Evolutionary conservation across 192 early-diverging fungal species (phyloP).

Genomic region (Phlyctochytrium bullatum): DNA sequence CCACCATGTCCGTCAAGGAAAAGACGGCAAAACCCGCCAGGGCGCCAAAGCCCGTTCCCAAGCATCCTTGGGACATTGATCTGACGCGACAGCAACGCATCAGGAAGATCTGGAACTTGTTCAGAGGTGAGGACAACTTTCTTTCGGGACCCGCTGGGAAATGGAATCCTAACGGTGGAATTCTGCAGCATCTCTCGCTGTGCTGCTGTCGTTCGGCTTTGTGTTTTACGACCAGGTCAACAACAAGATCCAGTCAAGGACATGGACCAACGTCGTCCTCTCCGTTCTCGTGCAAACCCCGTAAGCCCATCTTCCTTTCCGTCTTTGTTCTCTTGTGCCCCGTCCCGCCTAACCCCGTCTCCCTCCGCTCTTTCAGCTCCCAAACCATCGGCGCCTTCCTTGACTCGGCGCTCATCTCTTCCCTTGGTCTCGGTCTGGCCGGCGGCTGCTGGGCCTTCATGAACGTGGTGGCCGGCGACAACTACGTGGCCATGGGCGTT

Average conservation of each 20-base stretch:
- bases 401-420: background rate
- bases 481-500: background rate
- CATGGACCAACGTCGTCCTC: background rate
- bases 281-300: slow-evolving; percentile 1
- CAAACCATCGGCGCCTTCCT: slow-evolving; percentile 1
- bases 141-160: background rate
- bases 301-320: no score
- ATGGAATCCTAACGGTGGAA: background rate
- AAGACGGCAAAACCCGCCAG: no score
- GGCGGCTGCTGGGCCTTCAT: background rate
- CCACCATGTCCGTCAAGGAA: no score
- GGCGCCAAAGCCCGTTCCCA: no score
- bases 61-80: background rate
- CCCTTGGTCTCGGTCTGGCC: slow-evolving; percentile 2
- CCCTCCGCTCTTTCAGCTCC: no score
- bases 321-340: no score
- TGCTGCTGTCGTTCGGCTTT: background rate
- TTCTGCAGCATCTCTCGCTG: background rate
- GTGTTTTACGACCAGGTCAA: background rate
- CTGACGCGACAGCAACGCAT: background rate
- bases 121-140: background rate
- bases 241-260: background rate
- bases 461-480: background rate
- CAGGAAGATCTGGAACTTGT: background rate
- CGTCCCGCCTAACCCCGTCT: no score